phyloP scores from a whole-genome alignment of 1,139 yeast genomes.

The Protomyces macrosporus region DNA sequence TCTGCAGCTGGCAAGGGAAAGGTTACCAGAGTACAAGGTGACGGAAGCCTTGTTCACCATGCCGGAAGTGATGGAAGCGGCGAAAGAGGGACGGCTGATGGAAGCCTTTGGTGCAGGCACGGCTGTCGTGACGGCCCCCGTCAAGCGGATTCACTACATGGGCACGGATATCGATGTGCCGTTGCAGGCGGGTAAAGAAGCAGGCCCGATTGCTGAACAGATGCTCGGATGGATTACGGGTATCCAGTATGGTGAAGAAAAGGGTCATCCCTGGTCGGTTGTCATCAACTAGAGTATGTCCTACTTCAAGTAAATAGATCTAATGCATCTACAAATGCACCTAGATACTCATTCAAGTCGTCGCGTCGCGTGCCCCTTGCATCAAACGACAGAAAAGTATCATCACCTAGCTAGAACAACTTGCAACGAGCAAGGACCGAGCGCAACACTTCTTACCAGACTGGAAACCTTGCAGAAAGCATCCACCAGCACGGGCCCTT shows the following conservation, averaged over 20 bases:
- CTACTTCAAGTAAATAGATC: too few relatives aligned
- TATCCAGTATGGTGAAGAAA: constrained; percentile 77
- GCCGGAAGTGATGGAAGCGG: constrained; percentile 68
- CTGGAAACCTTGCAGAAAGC: too few relatives aligned
- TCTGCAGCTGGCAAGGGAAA: constrained; percentile 66
- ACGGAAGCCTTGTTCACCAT: constrained; percentile 80
- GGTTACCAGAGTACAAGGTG: constrained; percentile 60
- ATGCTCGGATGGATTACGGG: constrained; percentile 79
- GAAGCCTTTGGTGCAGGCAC: constrained; percentile 98
- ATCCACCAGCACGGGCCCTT: too few relatives aligned
- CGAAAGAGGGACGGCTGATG: constrained; percentile 71
- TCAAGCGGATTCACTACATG: constrained; percentile 75
- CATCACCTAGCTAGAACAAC: too few relatives aligned
- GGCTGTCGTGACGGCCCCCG: constrained; percentile 94
- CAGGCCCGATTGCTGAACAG: constrained; percentile 70
- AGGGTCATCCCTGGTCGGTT: constrained; percentile 19
- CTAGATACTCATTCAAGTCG: too few relatives aligned
- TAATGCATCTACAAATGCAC: too few relatives aligned
- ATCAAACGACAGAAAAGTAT: too few relatives aligned
- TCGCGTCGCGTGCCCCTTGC: too few relatives aligned
- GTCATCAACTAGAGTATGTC: background rate
- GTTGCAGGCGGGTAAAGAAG: constrained; percentile 65
- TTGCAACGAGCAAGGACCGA: too few relatives aligned
- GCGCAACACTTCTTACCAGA: too few relatives aligned
- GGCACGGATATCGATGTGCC: constrained; percentile 72